These are phyloP conservation scores for Phytophthora rubi DNA, from an alignment of 352 stramenopile genomes.

Conservation along the genomic window DNA sequence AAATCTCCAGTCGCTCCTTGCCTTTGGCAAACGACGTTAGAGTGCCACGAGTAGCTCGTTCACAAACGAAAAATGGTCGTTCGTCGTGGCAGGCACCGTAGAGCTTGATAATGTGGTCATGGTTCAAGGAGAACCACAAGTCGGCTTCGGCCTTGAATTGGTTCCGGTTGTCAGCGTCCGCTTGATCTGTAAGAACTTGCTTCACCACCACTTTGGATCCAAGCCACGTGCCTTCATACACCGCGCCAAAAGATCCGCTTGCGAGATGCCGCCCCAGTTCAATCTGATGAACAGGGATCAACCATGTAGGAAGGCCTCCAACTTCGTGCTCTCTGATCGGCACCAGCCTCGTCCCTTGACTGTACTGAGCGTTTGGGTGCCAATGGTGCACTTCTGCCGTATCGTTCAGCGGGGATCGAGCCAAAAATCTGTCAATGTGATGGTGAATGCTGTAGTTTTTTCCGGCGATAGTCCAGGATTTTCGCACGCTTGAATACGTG, in stretches of 20 bases:
- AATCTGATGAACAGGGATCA: neutral
- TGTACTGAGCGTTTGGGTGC: neutral
- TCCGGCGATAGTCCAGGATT: neutral
- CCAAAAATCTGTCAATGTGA: neutral
- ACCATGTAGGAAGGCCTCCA: neutral
- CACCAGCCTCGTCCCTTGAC: no score
- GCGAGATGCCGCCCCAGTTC: neutral
- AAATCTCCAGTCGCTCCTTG: neutral
- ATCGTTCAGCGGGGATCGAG: neutral
- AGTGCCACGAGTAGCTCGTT: neutral
- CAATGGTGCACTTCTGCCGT: neutral
- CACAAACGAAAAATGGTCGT: slow-evolving; percentile 11
- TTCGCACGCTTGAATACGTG: neutral
- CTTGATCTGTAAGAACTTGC: neutral
- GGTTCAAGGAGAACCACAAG: slow-evolving; percentile 14
- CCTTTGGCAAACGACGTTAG: neutral
- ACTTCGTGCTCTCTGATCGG: neutral
- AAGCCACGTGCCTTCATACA: neutral
- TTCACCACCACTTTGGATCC: neutral
- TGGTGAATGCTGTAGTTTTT: slow-evolving; percentile 2
- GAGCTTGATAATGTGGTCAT: slow-evolving; percentile 6
- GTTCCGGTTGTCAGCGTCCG: neutral
- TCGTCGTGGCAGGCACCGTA: slow-evolving; percentile 12
- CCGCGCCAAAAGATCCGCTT: neutral
- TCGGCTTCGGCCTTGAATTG: neutral